Base-by-base conservation (phyloP, 2,329 filamentous ascomycete genomes). In the Corniculantispora saksenae region DNA sequence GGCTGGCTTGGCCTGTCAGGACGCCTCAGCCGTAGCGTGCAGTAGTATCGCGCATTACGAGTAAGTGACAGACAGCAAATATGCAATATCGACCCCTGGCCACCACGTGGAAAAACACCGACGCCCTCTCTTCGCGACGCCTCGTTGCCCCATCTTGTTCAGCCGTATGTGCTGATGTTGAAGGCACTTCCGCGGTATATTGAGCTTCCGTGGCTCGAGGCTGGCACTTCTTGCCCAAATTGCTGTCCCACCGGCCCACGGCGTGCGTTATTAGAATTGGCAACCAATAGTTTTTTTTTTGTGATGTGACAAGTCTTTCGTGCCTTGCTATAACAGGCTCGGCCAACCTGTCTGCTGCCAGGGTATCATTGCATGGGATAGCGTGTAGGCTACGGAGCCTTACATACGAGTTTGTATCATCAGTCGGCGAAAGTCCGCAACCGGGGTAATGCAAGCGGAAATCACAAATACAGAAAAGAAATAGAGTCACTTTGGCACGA, bases 81-180 rank as follows among this genome's bases (percentile, higher is more conserved):
- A 56, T 23, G 29, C n/a, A 27, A 25, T 40, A 48, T 29, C 7
- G n/a, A 35, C 59, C 59, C 59, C 38, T 62, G 60, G 29, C 50
- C 27, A 43, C 60, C 60, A 62, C 60, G 60, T 62, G 60, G 25
- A 55, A 62, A 32, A 27, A n/a, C 35, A 17, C 23, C 48, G 35
- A 53, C 17, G 57, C 29, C 43, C 38, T 45, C 17, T 43, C n/a
- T n/a, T 10, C 23, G 21, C 54, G 17, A 8, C 32, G 45, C 47
- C 58, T 61, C 29, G 10, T 12, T 12, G 45, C 47, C 29, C 47
- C 45, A 29, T 61, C 21, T 48, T 8, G 43, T 23, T 23, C 27
- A 23, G 25, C 47, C 47, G 38, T 43, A 32, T 32, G 32, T 32
- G 10, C 7, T 47, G 12, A 21, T 47, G 15, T 15, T 47, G n/a